Base-by-base conservation (phyloP, 768 basidiomycete genomes). In the Leucocoprinus leucothites region DNA sequence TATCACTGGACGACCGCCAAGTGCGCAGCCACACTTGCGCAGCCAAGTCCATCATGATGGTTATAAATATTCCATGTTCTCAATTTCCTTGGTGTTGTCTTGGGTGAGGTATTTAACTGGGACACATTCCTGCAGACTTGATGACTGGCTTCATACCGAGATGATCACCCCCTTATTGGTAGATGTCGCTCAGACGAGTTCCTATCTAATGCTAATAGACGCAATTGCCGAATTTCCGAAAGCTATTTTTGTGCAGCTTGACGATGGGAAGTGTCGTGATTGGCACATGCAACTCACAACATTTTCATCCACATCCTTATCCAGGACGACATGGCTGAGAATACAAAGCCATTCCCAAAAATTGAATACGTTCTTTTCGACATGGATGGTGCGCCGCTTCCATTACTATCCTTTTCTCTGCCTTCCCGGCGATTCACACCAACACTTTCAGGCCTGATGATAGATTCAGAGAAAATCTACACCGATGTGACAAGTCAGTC, bases 401-500 rank as follows among this genome's bases (percentile, higher is more conserved):
- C 25, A 18, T 26, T 43, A 22, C 43, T 22, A 50, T 54, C 26
- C 45, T 44, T 21, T 45, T 19, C 40, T 34, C 22, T 60, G 47
- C 45, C 7, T 40, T 26, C 14, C 26, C 14, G 9, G 43, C 11
- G 49, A 35, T 49, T 28, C 48, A 26, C 31, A 16, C 13, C 26
- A 47, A 53, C 45, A 36, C 19, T 31, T 31, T 5, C 63, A 89
- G 86, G 89, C 40, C 68, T 89, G 28, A 76, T 91, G 74, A 85
- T 91, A 60, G 86, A 91, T 67, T 85, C 89, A 3, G 90, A 92
- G 64, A 73, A 72, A 50, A 77, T 93, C 26, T 91, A 91, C 68
- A 88, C 88, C 38, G 74, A 82, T 62, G 88, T 89, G 19, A 90
- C 89, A 40, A 91, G 89, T 91, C 64, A 68, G 78, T 73, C 47